Percentiles rank a stretch among this genome's conserved stretches.
Evolutionary conservation across 352 stramenopile genomes (phyloP).

Genomic region (Bremia lactucae): DNA sequence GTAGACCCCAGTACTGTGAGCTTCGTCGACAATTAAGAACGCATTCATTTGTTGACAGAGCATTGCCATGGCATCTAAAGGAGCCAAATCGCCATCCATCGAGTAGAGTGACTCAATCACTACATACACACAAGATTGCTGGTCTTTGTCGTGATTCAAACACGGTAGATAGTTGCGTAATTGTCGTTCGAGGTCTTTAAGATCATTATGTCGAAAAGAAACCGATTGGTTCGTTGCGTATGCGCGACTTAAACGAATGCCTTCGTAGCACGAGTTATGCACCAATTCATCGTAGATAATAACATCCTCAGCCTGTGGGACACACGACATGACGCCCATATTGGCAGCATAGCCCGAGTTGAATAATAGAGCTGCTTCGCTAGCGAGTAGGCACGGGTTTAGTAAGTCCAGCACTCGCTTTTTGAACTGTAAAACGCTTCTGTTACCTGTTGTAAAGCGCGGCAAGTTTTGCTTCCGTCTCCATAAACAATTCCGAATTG

Average conservation of each 20-base stretch:
- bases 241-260: conserved; percentile 80
- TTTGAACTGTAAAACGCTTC: background rate
- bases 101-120: conserved; percentile 98
- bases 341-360: conserved; percentile 97
- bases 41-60: conserved; percentile 75
- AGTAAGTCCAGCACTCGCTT: conserved; percentile 5
- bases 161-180: conserved; percentile 29
- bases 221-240: conserved; percentile 31
- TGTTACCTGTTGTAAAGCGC: conserved; percentile 78
- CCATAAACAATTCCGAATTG: conserved; percentile 82
- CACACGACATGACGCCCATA: conserved; percentile 87
- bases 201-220: conserved; percentile 84
- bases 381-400: conserved; percentile 10
- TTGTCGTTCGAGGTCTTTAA: conserved; percentile 47
- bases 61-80: conserved; percentile 76
- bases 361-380: conserved; percentile 88
- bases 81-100: conserved; percentile 96
- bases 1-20: conserved; percentile 89
- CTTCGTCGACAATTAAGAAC: conserved; percentile 94
- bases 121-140: conserved; percentile 76
- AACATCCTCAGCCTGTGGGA: conserved; percentile 81
- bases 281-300: conserved; percentile 95
- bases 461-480: conserved; percentile 78
- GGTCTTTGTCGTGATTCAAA: conserved; percentile 3
- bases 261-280: conserved; percentile 95